Evolutionary conservation across 805 yeast genomes (phyloP).

Genomic region (Teunomyces kruisii): DNA sequence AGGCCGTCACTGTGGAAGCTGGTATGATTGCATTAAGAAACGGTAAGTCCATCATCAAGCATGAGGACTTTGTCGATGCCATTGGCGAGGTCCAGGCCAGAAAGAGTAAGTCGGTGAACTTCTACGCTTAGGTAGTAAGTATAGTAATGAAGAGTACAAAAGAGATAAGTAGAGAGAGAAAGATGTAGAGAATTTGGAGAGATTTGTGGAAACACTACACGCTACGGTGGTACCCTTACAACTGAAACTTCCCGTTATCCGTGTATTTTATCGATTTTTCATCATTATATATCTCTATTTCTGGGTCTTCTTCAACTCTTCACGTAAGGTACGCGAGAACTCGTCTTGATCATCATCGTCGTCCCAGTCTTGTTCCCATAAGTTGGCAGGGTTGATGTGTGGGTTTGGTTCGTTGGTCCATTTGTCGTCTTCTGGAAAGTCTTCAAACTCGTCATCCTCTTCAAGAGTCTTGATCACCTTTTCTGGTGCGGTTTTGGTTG

Average conservation of each 20-base stretch:
- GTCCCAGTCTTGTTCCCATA: constrained; percentile 99
- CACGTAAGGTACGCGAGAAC: constrained; percentile 71
- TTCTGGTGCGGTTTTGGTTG: constrained; percentile 15
- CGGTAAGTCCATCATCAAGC: constrained; percentile 87
- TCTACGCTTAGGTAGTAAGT: constrained; percentile 67
- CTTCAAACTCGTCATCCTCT: constrained; percentile 97
- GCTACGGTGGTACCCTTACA: no score
- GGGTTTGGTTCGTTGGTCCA: constrained; percentile 65
- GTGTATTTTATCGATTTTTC: not conserved
- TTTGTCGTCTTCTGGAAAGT: constrained; percentile 81
- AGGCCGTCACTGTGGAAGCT: constrained; percentile 98
- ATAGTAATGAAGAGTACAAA: not conserved
- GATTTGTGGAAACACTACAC: not conserved
- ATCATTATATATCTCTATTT: constrained; percentile 4
- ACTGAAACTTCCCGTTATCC: not conserved
- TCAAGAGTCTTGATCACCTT: constrained; percentile 70
- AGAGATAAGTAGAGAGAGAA: not conserved
- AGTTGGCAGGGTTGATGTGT: constrained; percentile 53
- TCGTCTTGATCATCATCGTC: constrained; percentile 92
- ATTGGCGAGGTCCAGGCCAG: constrained; percentile 98
- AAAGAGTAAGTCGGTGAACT: constrained; percentile 90
- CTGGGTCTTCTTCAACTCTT: constrained; percentile 29
- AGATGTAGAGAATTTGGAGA: no score
- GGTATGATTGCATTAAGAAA: constrained; percentile 99
- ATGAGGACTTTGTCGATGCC: constrained; percentile 98